Evolutionary conservation across 2,329 filamentous ascomycete genomes (phyloP).

Genomic region (Aspergillus ibericus): DNA sequence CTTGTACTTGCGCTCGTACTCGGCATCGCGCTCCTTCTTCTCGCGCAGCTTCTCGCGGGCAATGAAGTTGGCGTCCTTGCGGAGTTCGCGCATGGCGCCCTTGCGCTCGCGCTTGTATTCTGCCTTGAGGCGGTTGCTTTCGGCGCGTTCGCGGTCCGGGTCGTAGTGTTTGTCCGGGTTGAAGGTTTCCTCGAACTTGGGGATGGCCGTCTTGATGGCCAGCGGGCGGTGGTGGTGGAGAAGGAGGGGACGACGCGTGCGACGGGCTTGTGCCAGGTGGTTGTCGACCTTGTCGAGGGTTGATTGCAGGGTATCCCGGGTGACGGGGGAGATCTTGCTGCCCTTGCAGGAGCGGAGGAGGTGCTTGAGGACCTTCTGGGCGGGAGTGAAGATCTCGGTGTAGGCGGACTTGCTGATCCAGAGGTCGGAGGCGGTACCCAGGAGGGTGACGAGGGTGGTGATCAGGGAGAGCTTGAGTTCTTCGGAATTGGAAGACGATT

Average conservation of each 20-base stretch:
- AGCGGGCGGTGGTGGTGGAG: conserved; percentile 87
- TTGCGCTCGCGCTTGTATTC: conserved; percentile 96
- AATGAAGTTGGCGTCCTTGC: conserved; percentile 94
- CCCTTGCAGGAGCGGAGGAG: conserved; percentile 56
- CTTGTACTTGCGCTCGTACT: conserved; percentile 96
- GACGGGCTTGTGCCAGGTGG: conserved; percentile 58
- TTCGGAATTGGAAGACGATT: conserved; percentile 30
- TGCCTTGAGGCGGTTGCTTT: conserved; percentile 77
- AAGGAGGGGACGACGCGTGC: conserved; percentile 73
- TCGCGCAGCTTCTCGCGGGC: conserved; percentile 83
- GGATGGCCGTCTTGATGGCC: conserved; percentile 82
- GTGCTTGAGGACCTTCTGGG: conserved; percentile 59
- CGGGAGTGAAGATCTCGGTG: conserved; percentile 73
- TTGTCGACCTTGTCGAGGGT: conserved; percentile 39
- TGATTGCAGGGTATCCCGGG: conserved; percentile 31
- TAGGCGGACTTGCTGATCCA: conserved; percentile 77
- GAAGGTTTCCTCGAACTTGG: conserved; percentile 95
- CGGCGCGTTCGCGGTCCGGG: conserved; percentile 83
- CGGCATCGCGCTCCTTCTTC: conserved; percentile 90
- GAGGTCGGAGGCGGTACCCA: conserved; percentile 67
- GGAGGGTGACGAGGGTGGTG: conserved; percentile 62
- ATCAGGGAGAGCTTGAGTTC: conserved; percentile 61
- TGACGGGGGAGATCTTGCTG: conserved; percentile 52
- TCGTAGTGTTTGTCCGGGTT: conserved; percentile 98
- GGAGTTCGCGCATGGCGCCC: conserved; percentile 87